Evolutionary conservation across 2,329 filamentous ascomycete genomes (phyloP), one percentile per base, ranked within the genome.

Genomic region (Pyrenophora teres): DNA sequence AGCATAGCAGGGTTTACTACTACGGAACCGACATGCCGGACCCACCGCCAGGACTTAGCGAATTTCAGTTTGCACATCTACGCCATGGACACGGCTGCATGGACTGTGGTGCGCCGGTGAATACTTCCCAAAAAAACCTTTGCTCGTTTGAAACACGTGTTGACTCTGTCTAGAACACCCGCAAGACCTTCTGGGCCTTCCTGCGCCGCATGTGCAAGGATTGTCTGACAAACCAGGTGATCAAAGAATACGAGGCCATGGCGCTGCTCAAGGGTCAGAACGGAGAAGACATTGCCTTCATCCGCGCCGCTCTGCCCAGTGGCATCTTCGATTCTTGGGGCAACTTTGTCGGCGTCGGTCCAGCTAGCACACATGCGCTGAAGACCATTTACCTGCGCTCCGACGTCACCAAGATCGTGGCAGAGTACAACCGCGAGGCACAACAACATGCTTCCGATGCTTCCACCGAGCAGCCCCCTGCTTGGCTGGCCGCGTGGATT

Each of bases 151-250:
- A 39, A 18, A 33, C 27, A 32, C 7, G 15, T 46, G 3, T 39
- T 46, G 18, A 39, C 43, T 25, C 23, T n/a, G 43, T 32, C 12
- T 23, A 46, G 43, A 67, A 63, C 30, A 72, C 73, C 6, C 66
- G 74, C 55, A 76, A 76, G 57, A 74, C 73, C 4, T 77, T 76
- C 50, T 77, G 75, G 75, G 72, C 72, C 2, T 76, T 76, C 42
- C 66, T 73, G 18, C 69, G 72, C 9, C 70, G 75, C n/a, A 76
- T 73, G 73, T 77, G 75, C 57, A 71, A 72, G 43, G 56, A 57
- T 7, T 77, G 74, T 52, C 61, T 76, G 41, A 63, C 65, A 13
- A 54, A 57, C 8, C 74, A 74, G 44, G 69, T 65, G 5, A 42
- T 70, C 32, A 65, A 64, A 46, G 64, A 72, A 50, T 62, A 64